phyloP scores from a whole-genome alignment of 768 basidiomycete genomes.

The Mycena vitilis region DNA sequence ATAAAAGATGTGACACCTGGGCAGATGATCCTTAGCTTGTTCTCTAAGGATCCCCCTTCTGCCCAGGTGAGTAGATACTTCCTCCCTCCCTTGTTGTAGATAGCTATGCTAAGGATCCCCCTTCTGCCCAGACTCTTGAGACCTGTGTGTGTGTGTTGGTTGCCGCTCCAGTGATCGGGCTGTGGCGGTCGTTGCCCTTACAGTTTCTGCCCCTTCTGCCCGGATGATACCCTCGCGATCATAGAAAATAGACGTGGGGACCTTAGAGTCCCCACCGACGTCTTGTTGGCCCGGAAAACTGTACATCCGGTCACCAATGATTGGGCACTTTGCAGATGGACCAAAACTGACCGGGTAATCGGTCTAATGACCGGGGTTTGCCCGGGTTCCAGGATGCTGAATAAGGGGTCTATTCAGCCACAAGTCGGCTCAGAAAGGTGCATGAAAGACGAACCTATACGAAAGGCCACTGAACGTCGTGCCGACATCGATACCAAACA shows the following conservation, averaged over 20 bases:
- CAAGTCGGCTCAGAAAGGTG: neutral
- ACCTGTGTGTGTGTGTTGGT: no score
- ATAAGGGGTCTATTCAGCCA: constrained; percentile 19
- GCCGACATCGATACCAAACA: constrained; percentile 54
- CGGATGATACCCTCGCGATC: constrained; percentile 50
- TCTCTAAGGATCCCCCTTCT: no score
- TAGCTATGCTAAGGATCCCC: no score
- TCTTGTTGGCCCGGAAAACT: constrained; percentile 62
- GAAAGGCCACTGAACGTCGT: constrained; percentile 55
- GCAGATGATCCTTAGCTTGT: no score
- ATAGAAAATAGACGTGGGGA: constrained; percentile 61
- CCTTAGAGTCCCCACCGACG: constrained; percentile 59
- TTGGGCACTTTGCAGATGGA: neutral
- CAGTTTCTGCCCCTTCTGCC: constrained; percentile 57
- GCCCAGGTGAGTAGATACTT: no score
- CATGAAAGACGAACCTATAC: constrained; percentile 35
- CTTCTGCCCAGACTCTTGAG: no score
- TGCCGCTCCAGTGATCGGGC: no score
- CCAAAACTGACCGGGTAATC: constrained; percentile 18
- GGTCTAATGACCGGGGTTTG: constrained; percentile 18
- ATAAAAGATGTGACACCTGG: no score
- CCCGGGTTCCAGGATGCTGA: constrained; percentile 29
- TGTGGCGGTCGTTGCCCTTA: no score
- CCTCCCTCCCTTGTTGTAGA: no score
- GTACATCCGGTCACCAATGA: neutral